phyloP scores from a whole-genome alignment of 805 yeast genomes.

The Kazachstania kunashirensis region DNA sequence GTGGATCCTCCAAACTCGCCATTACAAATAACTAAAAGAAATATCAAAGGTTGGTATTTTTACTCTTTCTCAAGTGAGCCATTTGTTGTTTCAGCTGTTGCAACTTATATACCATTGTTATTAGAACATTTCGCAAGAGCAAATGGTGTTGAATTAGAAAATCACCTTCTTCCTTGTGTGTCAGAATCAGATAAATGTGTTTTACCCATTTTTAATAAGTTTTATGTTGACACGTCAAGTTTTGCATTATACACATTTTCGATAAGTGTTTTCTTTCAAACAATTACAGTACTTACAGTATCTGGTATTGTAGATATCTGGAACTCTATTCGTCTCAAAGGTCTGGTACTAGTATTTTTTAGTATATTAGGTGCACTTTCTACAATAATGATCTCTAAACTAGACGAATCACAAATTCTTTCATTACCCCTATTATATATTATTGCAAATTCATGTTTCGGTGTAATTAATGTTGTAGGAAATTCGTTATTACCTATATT shows the following conservation, averaged over 20 bases:
- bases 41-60: constrained; percentile 56
- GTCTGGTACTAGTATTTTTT: constrained; percentile 43
- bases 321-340: constrained; percentile 38
- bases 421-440: constrained; percentile 42
- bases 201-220: constrained; percentile 32
- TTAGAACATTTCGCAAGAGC: constrained; percentile 64
- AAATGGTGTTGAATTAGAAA: constrained; percentile 55
- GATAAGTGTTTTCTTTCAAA: constrained; percentile 60
- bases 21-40: constrained; percentile 26
- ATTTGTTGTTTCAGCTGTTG: constrained; percentile 67
- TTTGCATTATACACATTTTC: constrained; percentile 69
- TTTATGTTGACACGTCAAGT: constrained; percentile 60
- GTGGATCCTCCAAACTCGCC: not conserved
- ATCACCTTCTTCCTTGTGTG: constrained; percentile 48
- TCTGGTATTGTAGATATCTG: constrained; percentile 63
- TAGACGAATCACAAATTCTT: constrained; percentile 25
- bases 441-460: constrained; percentile 58
- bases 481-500: constrained; percentile 61
- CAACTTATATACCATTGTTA: constrained; percentile 66
- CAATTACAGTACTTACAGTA: constrained; percentile 57
- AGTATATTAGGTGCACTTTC: constrained; percentile 50
- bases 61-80: constrained; percentile 75
- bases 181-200: constrained; percentile 36
- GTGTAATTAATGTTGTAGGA: constrained; percentile 73
- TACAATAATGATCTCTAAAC: constrained; percentile 38